Evolutionary conservation across 352 stramenopile genomes (phyloP), one percentile per base, ranked within the genome.

Genomic region (Phytophthora kernoviae): DNA sequence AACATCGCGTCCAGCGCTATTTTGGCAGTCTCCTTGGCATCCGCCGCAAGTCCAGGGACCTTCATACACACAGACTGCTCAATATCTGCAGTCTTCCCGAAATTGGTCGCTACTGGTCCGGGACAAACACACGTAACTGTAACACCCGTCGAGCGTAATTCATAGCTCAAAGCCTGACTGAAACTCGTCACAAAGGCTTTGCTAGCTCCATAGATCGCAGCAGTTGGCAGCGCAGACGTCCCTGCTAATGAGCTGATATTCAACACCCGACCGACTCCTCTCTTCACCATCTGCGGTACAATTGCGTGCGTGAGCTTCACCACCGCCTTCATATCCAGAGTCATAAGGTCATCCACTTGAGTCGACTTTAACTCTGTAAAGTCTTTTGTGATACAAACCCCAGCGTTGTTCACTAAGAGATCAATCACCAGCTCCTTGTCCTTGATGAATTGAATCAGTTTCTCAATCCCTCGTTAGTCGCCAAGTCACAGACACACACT

Each of bases 401-500:
- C 79, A 2, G 80, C 88, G 50, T 93, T 94, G 68, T 96, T 96
- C 36, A 97, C 65, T 5, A 97, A 75, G 34, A 97, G 87, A 43
- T 96, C 88, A 44, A 96, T 65, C 17, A 88, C 54, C 15, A 91
- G 47, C 21, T 88, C 64, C 45, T 88, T 81, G 33, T 83, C 58
- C 22, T 69, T 54, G 8, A 93, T 57, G 36, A 84, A 84, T n/a
- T 70, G 54, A 6, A 89, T 43, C 12, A 94, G 67, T 48, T 68
- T 82, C 30, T 76, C 40, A n/a, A 91, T 75, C 8, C 85, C 84
- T 73, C 54, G 2, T 59, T 34, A 1, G 73, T 90, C 10, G 70
- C 54, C 45, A 95, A 46, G 54, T 93, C 82, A 43, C 75, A 88
- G 5, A 54, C 68, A 56, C 82, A 91, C 43, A 85, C 70, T 9